These are phyloP conservation scores for Penicillium subrubescens DNA, from an alignment of 495 filamentous ascomycete genomes.

Conservation along the genomic window DNA sequence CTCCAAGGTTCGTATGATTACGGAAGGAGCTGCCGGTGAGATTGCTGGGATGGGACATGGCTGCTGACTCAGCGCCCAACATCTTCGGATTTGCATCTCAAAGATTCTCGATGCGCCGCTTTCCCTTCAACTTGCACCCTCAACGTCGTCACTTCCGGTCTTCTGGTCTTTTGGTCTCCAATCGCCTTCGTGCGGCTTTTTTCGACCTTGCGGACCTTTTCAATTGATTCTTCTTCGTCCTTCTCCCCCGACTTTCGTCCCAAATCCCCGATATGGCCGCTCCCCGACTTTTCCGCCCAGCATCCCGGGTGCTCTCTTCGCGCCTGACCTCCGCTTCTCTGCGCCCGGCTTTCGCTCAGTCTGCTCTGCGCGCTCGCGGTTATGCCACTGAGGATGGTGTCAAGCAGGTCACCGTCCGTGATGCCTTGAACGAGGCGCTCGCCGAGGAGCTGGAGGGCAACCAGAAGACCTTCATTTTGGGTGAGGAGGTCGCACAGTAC, in stretches of 20 bases:
- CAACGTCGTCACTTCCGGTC: slow-evolving; percentile 21
- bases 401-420: slow-evolving; percentile 95
- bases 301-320: slow-evolving; percentile 72
- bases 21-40: slow-evolving; percentile 48
- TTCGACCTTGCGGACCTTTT: slow-evolving; percentile 32
- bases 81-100: slow-evolving; percentile 36
- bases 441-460: slow-evolving; percentile 96
- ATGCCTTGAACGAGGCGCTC: slow-evolving; percentile 96
- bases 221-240: slow-evolving; percentile 29
- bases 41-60: background rate
- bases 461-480: slow-evolving; percentile 90
- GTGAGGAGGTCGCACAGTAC: slow-evolving; percentile 99
- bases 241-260: slow-evolving; percentile 1
- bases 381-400: slow-evolving; percentile 60
- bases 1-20: slow-evolving; percentile 13
- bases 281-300: slow-evolving; percentile 80
- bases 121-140: slow-evolving; percentile 17
- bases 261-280: slow-evolving; percentile 54
- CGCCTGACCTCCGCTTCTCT: slow-evolving; percentile 54
- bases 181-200: slow-evolving; percentile 29
- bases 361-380: slow-evolving; percentile 44
- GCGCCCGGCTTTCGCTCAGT: slow-evolving; percentile 56
- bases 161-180: slow-evolving; percentile 26
- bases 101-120: slow-evolving; percentile 28
- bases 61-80: slow-evolving; percentile 47